A percentile compares a stretch with the other conserved stretches of the same genome.
Conservation (phyloP, 768 basidiomycete species). For the Kwoniella newhampshirensis region DNA sequence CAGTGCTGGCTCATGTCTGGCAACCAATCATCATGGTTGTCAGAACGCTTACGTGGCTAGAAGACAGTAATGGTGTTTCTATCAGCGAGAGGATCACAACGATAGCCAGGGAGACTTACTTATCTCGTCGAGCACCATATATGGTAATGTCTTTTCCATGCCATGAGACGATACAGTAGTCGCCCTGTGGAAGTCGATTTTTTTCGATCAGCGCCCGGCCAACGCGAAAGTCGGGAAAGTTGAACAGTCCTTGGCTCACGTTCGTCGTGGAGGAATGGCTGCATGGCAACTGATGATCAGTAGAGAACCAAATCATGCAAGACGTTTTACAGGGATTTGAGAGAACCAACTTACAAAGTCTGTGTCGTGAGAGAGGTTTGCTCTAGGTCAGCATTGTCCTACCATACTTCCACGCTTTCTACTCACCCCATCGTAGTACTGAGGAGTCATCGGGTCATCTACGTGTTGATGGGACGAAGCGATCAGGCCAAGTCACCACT, state of each 20-base stretch:
- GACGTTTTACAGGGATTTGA: not conserved
- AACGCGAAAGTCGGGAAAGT: no score
- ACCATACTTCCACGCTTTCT: not conserved
- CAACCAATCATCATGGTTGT: no score
- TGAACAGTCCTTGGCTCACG: no score
- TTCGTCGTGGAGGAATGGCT: slow-evolving; percentile 29
- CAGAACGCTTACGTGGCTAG: slow-evolving; percentile 29
- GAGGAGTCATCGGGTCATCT: slow-evolving; percentile 8
- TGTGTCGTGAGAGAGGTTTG: no score
- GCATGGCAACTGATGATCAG: not conserved
- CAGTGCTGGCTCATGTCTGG: no score
- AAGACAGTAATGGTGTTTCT: not conserved
- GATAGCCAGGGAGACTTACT: slow-evolving; percentile 32
- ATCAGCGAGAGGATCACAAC: no score
- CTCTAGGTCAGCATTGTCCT: no score
- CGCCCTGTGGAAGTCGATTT: no score
- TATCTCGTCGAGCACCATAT: slow-evolving; percentile 35
- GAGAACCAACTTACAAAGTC: slow-evolving; percentile 16
- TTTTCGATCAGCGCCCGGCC: no score
- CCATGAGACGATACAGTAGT: slow-evolving; percentile 37
- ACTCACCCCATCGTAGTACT: slow-evolving; percentile 22
- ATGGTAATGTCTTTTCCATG: slow-evolving; percentile 38
- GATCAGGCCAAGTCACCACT: no score
- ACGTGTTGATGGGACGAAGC: no score
- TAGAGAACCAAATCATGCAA: no score